phyloP scores from a whole-genome alignment of 2,329 filamentous ascomycete genomes.

The Capronia coronata region DNA sequence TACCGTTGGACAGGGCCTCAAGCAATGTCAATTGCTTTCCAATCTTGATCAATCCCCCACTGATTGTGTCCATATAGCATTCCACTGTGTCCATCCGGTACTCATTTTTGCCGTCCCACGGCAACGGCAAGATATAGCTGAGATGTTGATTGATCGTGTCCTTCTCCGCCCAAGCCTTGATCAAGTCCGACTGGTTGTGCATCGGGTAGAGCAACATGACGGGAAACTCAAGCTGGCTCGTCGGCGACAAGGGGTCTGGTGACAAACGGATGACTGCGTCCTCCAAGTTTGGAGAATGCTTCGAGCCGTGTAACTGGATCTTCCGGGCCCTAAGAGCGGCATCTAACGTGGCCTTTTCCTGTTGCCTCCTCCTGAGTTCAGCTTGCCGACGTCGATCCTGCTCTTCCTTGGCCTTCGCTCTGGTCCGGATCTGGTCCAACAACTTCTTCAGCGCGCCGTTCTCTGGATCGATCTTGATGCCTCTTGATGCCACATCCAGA shows the following conservation, averaged over 20 bases:
- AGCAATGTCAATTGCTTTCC: slow-evolving; percentile 75
- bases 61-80: slow-evolving; percentile 78
- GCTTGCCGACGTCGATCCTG: slow-evolving; percentile 51
- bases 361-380: slow-evolving; percentile 42
- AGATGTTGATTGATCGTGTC: slow-evolving; percentile 72
- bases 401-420: slow-evolving; percentile 51
- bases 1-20: slow-evolving; percentile 67
- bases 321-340: slow-evolving; percentile 62
- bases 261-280: slow-evolving; percentile 67
- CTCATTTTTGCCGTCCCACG: slow-evolving; percentile 68
- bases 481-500: slow-evolving; percentile 67
- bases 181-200: slow-evolving; percentile 76
- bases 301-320: slow-evolving; percentile 61
- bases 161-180: slow-evolving; percentile 77
- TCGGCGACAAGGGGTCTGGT: slow-evolving; percentile 66
- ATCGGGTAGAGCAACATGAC: slow-evolving; percentile 78
- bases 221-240: slow-evolving; percentile 67
- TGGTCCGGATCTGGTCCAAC: slow-evolving; percentile 56
- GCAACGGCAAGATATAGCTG: slow-evolving; percentile 75
- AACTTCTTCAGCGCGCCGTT: slow-evolving; percentile 63
- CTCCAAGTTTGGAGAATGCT: slow-evolving; percentile 75
- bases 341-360: slow-evolving; percentile 56
- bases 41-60: slow-evolving; percentile 77
- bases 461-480: slow-evolving; percentile 62
- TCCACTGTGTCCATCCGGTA: slow-evolving; percentile 66